Evolutionary conservation across 306 rosid species (phyloP).

Genomic region (Vigna unguiculata): DNA sequence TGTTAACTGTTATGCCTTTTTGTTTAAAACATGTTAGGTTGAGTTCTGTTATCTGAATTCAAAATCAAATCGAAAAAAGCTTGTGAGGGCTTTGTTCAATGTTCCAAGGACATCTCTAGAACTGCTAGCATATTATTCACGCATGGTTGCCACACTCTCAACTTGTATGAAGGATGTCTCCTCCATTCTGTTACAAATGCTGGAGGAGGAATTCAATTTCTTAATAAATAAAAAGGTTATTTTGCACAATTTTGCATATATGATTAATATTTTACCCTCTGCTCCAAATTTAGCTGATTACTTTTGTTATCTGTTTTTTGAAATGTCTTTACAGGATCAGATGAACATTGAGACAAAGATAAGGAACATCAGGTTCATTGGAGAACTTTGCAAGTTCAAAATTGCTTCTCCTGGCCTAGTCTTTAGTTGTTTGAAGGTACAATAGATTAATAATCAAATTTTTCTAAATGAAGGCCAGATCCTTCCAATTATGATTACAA

Average conservation of each 20-base stretch:
- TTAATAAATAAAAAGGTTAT: slow-evolving; percentile 94
- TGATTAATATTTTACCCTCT: slow-evolving; percentile 8
- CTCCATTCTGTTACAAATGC: slow-evolving; percentile 80
- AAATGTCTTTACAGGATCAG: slow-evolving; percentile 79
- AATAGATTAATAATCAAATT: slow-evolving; percentile 28
- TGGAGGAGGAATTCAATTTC: slow-evolving; percentile 98
- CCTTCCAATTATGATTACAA: slow-evolving; percentile 2
- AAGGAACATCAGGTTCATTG: slow-evolving; percentile 95
- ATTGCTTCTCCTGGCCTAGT: slow-evolving; percentile 88
- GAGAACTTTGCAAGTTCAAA: slow-evolving; percentile 98
- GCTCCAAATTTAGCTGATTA: slow-evolving; percentile 39
- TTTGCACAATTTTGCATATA: slow-evolving; percentile 3
- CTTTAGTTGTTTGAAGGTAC: slow-evolving; percentile 98
- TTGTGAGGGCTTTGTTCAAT: slow-evolving; percentile 90
- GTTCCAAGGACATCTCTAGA: slow-evolving; percentile 99
- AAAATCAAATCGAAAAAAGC: slow-evolving; percentile 90
- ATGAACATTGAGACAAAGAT: slow-evolving; percentile 99
- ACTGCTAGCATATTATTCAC: slow-evolving; percentile 89
- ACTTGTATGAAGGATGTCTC: slow-evolving; percentile 98
- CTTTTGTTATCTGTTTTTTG: slow-evolving; percentile 37
- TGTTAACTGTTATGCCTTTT: slow-evolving; percentile 35
- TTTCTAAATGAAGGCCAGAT: slow-evolving; percentile 10
- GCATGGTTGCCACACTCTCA: slow-evolving; percentile 95
- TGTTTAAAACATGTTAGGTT: slow-evolving; percentile 61
- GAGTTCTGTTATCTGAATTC: slow-evolving; percentile 98